phyloP scores from a whole-genome alignment of 192 early-diverging fungal species.

The Coemansia sp. region DNA sequence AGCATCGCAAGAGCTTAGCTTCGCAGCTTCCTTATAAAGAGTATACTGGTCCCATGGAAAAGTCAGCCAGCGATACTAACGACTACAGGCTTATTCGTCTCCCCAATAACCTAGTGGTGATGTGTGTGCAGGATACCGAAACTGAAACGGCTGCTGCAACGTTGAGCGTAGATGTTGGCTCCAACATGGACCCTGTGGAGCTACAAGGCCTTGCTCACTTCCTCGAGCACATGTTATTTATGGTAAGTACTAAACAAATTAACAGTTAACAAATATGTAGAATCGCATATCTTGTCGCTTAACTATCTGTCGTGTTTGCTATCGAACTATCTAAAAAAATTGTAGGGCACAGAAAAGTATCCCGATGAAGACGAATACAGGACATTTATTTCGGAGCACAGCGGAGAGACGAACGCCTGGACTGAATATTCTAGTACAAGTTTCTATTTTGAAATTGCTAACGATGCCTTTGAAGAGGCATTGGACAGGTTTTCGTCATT shows the following conservation, averaged over 20 bases:
- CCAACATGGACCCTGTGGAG: constrained; percentile 60
- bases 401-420: constrained; percentile 35
- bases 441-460: constrained; percentile 17
- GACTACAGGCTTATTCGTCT: constrained; percentile 60
- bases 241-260: constrained; percentile 25
- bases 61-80: constrained; percentile 56
- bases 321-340: neutral
- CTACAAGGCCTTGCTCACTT: constrained; percentile 69
- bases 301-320: neutral
- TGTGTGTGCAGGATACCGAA: constrained; percentile 62
- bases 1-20: neutral
- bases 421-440: constrained; percentile 10
- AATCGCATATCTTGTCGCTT: neutral
- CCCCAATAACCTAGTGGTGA: constrained; percentile 60
- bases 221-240: constrained; percentile 69
- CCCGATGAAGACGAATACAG: constrained; percentile 69
- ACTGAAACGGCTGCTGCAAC: constrained; percentile 58
- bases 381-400: constrained; percentile 25
- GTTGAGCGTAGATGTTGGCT: constrained; percentile 64
- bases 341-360: constrained; percentile 67
- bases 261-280: neutral
- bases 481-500: constrained; percentile 78
- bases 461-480: constrained; percentile 59
- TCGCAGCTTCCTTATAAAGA: constrained; percentile 12
- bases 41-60: constrained; percentile 32